phyloP scores from a whole-genome alignment of 805 yeast genomes.

The Wickerhamiella brachini region DNA sequence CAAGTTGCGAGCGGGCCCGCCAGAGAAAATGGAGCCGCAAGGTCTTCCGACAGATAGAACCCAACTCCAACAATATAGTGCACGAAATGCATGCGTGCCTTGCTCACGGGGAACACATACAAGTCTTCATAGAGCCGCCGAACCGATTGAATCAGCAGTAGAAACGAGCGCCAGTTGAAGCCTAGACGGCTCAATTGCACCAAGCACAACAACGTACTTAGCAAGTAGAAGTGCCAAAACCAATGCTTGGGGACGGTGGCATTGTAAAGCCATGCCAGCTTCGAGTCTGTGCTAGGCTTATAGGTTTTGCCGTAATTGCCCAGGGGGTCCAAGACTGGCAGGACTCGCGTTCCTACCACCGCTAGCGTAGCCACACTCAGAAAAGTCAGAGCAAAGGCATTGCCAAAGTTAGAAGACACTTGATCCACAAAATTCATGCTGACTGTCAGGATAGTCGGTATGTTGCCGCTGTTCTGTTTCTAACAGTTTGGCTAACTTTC shows the following conservation, averaged over 20 bases:
- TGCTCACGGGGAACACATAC: constrained; percentile 28
- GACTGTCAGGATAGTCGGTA: background rate
- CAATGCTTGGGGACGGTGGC: constrained; percentile 22
- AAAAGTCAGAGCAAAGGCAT: constrained; percentile 4
- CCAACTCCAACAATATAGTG: constrained; percentile 47
- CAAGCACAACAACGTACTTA: constrained; percentile 7
- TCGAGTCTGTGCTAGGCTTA: background rate
- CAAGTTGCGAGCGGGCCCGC: background rate
- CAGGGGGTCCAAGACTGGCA: constrained; percentile 12
- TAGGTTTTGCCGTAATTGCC: constrained; percentile 21
- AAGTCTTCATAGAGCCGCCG: constrained; percentile 40
- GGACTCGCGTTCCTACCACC: background rate
- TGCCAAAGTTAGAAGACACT: background rate
- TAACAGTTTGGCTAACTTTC: too few species aligned
- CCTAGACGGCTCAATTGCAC: background rate
- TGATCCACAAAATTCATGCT: background rate
- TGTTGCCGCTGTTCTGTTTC: too few species aligned
- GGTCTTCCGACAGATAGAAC: constrained; percentile 29
- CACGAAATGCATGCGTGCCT: constrained; percentile 38
- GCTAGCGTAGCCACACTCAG: constrained; percentile 8
- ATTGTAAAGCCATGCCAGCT: constrained; percentile 3
- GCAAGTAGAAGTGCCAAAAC: constrained; percentile 24
- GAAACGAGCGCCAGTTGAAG: constrained; percentile 1
- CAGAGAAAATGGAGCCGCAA: background rate
- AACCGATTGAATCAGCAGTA: constrained; percentile 30